phyloP scores from a whole-genome alignment of 345 rosid species.

The Trapa bicornis region DNA sequence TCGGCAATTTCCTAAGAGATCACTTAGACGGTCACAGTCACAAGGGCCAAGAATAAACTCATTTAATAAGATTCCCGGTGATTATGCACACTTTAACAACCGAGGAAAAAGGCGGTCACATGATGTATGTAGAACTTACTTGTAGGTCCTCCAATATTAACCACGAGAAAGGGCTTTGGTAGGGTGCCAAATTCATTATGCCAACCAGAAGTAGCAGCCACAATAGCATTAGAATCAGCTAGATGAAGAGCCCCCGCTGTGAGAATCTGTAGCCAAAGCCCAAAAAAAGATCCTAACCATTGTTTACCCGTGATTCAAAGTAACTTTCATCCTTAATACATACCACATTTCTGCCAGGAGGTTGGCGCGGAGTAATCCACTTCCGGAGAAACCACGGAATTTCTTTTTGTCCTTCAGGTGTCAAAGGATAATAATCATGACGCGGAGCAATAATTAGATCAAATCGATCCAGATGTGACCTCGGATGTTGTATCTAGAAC shows the following conservation, averaged over 20 bases:
- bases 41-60: neutral
- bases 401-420: conserved; percentile 55
- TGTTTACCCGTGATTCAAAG: neutral
- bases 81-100: neutral
- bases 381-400: conserved; percentile 59
- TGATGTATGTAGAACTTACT: conserved; percentile 25
- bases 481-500: conserved; percentile 85
- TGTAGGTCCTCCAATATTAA: conserved; percentile 91
- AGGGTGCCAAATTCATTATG: conserved; percentile 52
- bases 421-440: conserved; percentile 76
- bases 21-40: neutral
- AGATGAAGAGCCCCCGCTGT: conserved; percentile 88
- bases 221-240: conserved; percentile 51
- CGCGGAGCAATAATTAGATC: conserved; percentile 79
- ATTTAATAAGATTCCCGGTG: neutral
- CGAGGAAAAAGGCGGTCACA: neutral
- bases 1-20: conserved; percentile 42
- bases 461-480: conserved; percentile 58
- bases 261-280: conserved; percentile 42
- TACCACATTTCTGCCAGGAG: conserved; percentile 73
- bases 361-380: conserved; percentile 72
- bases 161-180: conserved; percentile 74
- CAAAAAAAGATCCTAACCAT: neutral
- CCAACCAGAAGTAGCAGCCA: conserved; percentile 59
- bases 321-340: conserved; percentile 19